Conservation (phyloP, 805 yeast species). For the Blastobotrys peoriensis region DNA sequence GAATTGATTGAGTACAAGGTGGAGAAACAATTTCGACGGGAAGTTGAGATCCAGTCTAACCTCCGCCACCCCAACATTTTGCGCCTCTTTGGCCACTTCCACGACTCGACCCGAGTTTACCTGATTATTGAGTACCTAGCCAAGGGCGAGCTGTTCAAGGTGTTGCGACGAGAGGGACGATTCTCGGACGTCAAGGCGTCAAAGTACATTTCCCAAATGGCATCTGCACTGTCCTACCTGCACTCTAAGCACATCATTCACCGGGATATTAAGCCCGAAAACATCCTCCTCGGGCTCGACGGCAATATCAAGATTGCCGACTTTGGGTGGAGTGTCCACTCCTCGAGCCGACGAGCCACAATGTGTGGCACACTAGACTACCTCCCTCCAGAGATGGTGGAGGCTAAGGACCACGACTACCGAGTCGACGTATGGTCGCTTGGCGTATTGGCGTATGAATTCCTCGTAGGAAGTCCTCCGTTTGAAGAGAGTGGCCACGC, state of each 20-base stretch:
- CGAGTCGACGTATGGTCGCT: slow-evolving; percentile 89
- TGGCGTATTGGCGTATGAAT: slow-evolving; percentile 80
- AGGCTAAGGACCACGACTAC: slow-evolving; percentile 68
- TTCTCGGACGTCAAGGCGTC: slow-evolving; percentile 68
- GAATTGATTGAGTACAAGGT: slow-evolving; percentile 71
- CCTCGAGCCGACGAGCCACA: slow-evolving; percentile 59
- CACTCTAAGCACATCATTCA: slow-evolving; percentile 81
- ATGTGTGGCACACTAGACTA: slow-evolving; percentile 95
- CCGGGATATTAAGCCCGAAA: slow-evolving; percentile 92
- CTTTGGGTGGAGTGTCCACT: slow-evolving; percentile 92
- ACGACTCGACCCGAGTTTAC: slow-evolving; percentile 74
- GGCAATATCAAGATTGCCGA: slow-evolving; percentile 81
- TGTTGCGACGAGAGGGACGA: slow-evolving; percentile 57
- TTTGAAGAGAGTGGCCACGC: slow-evolving; percentile 76
- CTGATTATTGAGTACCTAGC: slow-evolving; percentile 78
- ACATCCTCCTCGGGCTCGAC: slow-evolving; percentile 69
- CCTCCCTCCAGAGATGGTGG: slow-evolving; percentile 92
- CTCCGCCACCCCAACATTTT: slow-evolving; percentile 71
- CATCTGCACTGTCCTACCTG: slow-evolving; percentile 69
- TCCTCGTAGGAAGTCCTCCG: slow-evolving; percentile 85
- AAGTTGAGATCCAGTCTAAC: slow-evolving; percentile 82
- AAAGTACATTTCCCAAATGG: slow-evolving; percentile 70
- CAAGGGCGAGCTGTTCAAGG: slow-evolving; percentile 79
- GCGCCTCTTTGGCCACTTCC: slow-evolving; percentile 79
- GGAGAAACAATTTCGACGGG: slow-evolving; percentile 81